Evolutionary conservation across 139 green algal species (phyloP), one percentile per base, ranked within the genome.

Genomic region (Tetradesmus obliquus): DNA sequence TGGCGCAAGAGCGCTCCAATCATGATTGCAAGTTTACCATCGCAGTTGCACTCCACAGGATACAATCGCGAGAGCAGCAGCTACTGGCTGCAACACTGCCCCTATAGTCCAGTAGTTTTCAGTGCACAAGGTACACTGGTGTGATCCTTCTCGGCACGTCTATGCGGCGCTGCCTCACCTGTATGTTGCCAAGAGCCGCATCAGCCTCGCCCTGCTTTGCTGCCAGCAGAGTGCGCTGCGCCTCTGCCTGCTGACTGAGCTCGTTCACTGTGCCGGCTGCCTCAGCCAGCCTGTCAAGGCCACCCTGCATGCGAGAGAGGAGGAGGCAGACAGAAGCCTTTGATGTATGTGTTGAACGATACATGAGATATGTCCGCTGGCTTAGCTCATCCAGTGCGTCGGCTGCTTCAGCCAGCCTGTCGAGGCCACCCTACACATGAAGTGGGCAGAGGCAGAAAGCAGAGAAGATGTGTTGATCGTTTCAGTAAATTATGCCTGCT

Each of bases 241-340:
- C 88, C 80, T 93, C 91, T 3, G 96, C 96, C 72, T 96, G 91
- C 19, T 88, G 89, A 55, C 91, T 95, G 2, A 98, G 93, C 7
- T 90, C 94, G 87, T 97, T 95, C 51, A 98, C 95, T 6, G 94
- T 96, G 13, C 66, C 55, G 17, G 93, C 95, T 3, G 97, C 97
- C 84, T 98, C 97, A 5, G 94, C 92, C 69, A 98, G 95, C 90
- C 97, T 97, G 82, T 55, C 69, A 8, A 98, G 92, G 19, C 97
- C 97, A 79, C 94, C 94, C 92, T 95, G 92, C 66, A 88, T 45
- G 79, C 53, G 51, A 20, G 6, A 76, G 5, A 54, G 32, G 12
- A 60, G 4, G 3, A 82, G 9, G 69, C 5, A 88, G 55, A 12
- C 3, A 55, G 55, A 2, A 20, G 13, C 22, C 15, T 1, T 20